Evolutionary conservation across 2,329 filamentous ascomycete genomes (phyloP).

Genomic region (Zymoseptoria passerinii): DNA sequence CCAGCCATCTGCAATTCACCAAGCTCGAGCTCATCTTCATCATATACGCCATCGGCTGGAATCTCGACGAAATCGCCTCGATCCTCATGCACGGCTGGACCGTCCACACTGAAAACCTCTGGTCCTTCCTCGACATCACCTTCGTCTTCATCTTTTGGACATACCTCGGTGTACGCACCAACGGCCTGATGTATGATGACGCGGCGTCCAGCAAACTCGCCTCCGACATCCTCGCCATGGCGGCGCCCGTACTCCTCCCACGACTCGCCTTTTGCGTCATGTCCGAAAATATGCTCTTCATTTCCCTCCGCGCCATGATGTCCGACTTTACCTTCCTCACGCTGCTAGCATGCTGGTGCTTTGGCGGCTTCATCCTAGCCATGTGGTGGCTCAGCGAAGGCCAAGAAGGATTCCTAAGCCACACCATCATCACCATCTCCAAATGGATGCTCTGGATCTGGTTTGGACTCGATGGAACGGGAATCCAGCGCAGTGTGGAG

Average conservation of each 20-base stretch:
- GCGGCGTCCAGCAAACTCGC: constrained; percentile 37
- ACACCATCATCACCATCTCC: constrained; percentile 56
- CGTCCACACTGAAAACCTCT: constrained; percentile 80
- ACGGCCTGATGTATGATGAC: constrained; percentile 48
- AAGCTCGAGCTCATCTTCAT: constrained; percentile 58
- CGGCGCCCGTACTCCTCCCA: constrained; percentile 67
- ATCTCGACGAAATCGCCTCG: constrained; percentile 67
- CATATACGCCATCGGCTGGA: constrained; percentile 70
- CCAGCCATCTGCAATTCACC: constrained; percentile 31
- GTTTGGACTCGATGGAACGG: constrained; percentile 71
- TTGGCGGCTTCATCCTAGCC: constrained; percentile 70
- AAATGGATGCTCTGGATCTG: constrained; percentile 94
- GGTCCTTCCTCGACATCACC: constrained; percentile 76
- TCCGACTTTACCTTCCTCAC: constrained; percentile 74
- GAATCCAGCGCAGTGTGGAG: constrained; percentile 50
- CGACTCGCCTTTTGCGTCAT: constrained; percentile 74
- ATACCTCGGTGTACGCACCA: constrained; percentile 61
- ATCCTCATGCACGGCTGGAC: constrained; percentile 69
- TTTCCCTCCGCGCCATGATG: constrained; percentile 77
- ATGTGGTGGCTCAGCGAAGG: constrained; percentile 69
- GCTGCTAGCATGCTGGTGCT: constrained; percentile 70
- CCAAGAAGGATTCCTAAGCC: constrained; percentile 29
- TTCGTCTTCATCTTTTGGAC: constrained; percentile 64
- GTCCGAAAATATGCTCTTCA: constrained; percentile 75
- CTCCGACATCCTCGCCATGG: constrained; percentile 70